phyloP scores from a whole-genome alignment of 2,329 filamentous ascomycete genomes.

The Sporothrix sp. region DNA sequence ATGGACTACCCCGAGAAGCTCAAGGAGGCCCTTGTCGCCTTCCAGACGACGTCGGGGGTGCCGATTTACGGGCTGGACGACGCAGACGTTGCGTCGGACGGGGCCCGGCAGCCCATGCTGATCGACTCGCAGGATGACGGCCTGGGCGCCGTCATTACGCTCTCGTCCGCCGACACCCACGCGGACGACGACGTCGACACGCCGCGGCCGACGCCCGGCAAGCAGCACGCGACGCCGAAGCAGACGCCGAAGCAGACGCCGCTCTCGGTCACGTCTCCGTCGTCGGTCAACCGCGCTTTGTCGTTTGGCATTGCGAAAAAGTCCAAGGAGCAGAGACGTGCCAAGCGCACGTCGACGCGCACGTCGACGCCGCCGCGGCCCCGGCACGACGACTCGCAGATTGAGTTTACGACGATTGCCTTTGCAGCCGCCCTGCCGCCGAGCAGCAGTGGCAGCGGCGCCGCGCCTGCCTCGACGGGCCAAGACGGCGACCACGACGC shows the following conservation, averaged over 20 bases:
- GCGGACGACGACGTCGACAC: conserved; percentile 17
- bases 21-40: conserved; percentile 49
- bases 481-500: neutral
- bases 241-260: neutral
- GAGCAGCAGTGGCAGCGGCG: conserved; percentile 31
- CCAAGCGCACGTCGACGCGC: conserved; percentile 20
- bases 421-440: conserved; percentile 34
- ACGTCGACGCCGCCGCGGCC: conserved; percentile 41
- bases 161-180: conserved; percentile 21
- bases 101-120: conserved; percentile 32
- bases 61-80: conserved; percentile 35
- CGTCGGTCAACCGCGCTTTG: conserved; percentile 5
- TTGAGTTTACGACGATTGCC: conserved; percentile 63
- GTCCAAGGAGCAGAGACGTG: conserved; percentile 19
- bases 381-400: conserved; percentile 73
- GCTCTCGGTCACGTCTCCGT: conserved; percentile 9
- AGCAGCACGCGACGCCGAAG: conserved; percentile 16
- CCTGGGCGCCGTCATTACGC: conserved; percentile 19
- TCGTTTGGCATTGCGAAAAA: neutral
- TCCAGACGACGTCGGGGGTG: conserved; percentile 45
- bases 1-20: conserved; percentile 57
- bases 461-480: conserved; percentile 16
- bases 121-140: conserved; percentile 41
- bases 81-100: conserved; percentile 28
- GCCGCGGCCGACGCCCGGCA: conserved; percentile 21